Evolutionary conservation across 140 eudicot species (phyloP), one percentile per base, ranked within the genome.

Genomic region (Cichorium intybus): DNA sequence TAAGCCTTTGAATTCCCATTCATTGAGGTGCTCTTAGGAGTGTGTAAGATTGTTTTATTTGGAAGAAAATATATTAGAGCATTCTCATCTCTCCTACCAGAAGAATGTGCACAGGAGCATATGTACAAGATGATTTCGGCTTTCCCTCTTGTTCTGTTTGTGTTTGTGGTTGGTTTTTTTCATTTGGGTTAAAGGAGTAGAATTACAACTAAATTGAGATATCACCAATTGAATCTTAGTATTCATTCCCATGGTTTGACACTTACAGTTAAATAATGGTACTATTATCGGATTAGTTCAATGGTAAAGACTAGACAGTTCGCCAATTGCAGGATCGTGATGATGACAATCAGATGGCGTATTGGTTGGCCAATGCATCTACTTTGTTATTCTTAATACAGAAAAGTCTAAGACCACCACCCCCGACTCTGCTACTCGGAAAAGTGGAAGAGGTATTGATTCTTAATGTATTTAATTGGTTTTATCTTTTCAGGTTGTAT

Each of bases 361-460:
- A 90, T 62, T 87, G 97, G 97, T 70, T 90, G 29, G 84, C 95
- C 60, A 90, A 90, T 57, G 75, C 88, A 3, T 90, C 95, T 16
- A 77, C 86, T 5, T 64, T 90, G 73, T 71, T 90, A 71, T 90
- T 90, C 72, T 82, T 90, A 69, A 76, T 88, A 18, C 90, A 88
- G 68, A 81, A 68, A 45, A 85, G 88, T 74, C 47, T 82, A 45
- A 89, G 67, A 83, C 91, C 79, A 52, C 85, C 72, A 59, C 61
- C 84, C 57, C 84, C 95, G 6, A 89, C 95, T 24, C 86, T 92
- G 4, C 70, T 86, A 20, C 86, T 83, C 70, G 95, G 87, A 53
- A 89, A 92, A 65, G 83, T 86, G 91, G 68, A 89, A 22, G 84
- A 79, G 97, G 97, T 89, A 81, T 34, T 55, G 23, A 12, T 46